Percentiles rank a stretch among this genome's conserved stretches.
phyloP scores from a whole-genome alignment of 169 alveolate species.

The Cryptosporidium viatorum region DNA sequence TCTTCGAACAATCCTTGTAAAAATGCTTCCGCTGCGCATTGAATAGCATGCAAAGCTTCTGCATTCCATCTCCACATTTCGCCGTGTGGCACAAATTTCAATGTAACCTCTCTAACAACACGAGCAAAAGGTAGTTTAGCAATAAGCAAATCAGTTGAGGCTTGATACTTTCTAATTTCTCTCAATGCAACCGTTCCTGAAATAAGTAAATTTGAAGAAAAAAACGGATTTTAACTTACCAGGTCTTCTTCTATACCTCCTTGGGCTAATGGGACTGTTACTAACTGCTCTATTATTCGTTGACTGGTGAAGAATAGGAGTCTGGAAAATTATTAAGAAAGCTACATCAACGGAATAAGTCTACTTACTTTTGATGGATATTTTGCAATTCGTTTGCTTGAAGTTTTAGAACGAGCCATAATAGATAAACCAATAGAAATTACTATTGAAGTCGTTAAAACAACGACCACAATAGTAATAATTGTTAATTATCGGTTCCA shows the following conservation, averaged over 20 bases:
- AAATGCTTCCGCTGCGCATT: constrained; percentile 87
- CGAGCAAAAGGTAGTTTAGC: constrained; percentile 95
- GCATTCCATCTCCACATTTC: constrained; percentile 83
- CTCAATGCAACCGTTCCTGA: constrained; percentile 92
- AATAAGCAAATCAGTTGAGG: constrained; percentile 91
- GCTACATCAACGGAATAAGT: background rate
- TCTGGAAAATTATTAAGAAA: background rate
- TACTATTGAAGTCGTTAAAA: constrained; percentile 29
- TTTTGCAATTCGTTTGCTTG: constrained; percentile 57
- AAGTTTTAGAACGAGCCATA: constrained; percentile 74
- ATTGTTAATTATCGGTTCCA: background rate
- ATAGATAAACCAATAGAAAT: background rate
- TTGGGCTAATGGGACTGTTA: constrained; percentile 42
- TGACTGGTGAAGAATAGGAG: constrained; percentile 66
- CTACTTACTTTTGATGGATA: constrained; percentile 64
- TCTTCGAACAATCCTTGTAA: constrained; percentile 86
- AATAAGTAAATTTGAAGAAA: constrained; percentile 76
- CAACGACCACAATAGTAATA: background rate
- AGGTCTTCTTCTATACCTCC: constrained; percentile 74
- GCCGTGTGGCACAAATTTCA: constrained; percentile 78
- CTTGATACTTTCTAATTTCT: constrained; percentile 94
- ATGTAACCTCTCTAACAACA: constrained; percentile 93
- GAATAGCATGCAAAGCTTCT: constrained; percentile 86
- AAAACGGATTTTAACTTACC: constrained; percentile 15
- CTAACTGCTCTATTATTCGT: constrained; percentile 37